These are phyloP conservation scores for Penicillium sp. DNA, from an alignment of 2,329 filamentous ascomycete genomes.

Conservation along the genomic window DNA sequence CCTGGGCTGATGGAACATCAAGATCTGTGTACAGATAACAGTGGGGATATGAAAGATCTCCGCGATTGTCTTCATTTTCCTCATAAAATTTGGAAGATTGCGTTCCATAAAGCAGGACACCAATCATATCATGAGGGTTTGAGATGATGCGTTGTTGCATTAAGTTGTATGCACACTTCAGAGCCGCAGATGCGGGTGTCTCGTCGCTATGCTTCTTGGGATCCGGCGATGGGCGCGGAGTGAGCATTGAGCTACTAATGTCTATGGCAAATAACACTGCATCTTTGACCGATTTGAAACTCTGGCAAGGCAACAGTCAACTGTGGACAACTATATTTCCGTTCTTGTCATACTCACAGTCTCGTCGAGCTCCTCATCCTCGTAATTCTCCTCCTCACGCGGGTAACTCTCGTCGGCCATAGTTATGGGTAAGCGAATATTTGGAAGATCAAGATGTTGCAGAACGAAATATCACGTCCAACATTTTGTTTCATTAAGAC, in stretches of 20 bases:
- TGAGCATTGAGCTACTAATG: conserved; percentile 83
- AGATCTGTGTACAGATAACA: conserved; percentile 90
- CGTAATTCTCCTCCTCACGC: conserved; percentile 42
- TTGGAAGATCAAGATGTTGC: neutral
- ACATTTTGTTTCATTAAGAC: conserved; percentile 29
- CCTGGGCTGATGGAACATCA: conserved; percentile 79
- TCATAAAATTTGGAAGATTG: conserved; percentile 76
- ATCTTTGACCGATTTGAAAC: conserved; percentile 91
- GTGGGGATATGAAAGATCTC: conserved; percentile 72
- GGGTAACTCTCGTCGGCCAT: conserved; percentile 40
- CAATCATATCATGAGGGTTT: conserved; percentile 95
- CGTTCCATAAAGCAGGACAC: conserved; percentile 87
- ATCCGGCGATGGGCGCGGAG: conserved; percentile 59
- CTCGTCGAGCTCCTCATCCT: conserved; percentile 50
- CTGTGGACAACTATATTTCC: conserved; percentile 2
- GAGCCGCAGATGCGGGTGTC: conserved; percentile 74
- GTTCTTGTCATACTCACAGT: conserved; percentile 32
- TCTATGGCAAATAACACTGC: conserved; percentile 97
- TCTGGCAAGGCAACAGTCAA: conserved; percentile 49
- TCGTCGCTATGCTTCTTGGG: conserved; percentile 76
- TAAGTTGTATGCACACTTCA: conserved; percentile 90
- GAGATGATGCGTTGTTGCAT: conserved; percentile 99
- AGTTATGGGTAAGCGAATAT: conserved; percentile 4
- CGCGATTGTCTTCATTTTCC: conserved; percentile 57
- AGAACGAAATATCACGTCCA: neutral